Percentiles rank a stretch among this genome's conserved stretches.
phyloP scores from a whole-genome alignment of 202 grass and related monocot species.

The Thinopyrum obtusiflorum region DNA sequence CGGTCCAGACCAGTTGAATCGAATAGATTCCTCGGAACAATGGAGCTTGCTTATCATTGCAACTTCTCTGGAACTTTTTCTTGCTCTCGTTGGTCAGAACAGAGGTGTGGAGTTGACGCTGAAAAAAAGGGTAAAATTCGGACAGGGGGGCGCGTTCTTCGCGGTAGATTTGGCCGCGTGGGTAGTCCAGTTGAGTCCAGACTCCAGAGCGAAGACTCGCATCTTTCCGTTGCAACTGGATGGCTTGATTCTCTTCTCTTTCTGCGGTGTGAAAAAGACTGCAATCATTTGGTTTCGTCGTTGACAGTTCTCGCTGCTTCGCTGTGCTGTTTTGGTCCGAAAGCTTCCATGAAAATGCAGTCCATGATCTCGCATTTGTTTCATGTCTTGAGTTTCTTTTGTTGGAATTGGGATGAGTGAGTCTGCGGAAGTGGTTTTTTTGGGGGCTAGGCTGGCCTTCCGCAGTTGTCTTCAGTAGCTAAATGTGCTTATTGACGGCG shows the following conservation, averaged over 20 bases:
- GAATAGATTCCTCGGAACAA: constrained; percentile 11
- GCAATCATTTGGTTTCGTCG: constrained; percentile 11
- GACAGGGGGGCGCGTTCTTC: background rate
- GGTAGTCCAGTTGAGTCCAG: background rate
- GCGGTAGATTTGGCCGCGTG: constrained; percentile 7
- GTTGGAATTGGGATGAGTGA: background rate
- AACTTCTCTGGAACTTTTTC: background rate
- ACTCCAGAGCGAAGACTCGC: background rate
- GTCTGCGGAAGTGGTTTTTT: background rate
- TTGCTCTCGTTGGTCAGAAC: constrained; percentile 21
- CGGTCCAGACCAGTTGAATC: constrained; percentile 9
- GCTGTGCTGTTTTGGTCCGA: background rate
- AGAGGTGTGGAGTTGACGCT: background rate
- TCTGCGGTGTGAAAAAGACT: background rate
- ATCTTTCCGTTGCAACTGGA: background rate
- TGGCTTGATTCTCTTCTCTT: background rate
- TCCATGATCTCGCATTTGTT: background rate
- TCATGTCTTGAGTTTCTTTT: background rate
- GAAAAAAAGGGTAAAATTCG: background rate
- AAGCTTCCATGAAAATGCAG: constrained; percentile 33
- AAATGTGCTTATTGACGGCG: background rate
- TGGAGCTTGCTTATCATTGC: background rate
- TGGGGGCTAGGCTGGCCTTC: background rate
- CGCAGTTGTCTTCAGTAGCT: background rate
- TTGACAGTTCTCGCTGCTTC: background rate